Evolutionary conservation across 345 rosid species (phyloP).

Genomic region (Laguncularia racemosa): DNA sequence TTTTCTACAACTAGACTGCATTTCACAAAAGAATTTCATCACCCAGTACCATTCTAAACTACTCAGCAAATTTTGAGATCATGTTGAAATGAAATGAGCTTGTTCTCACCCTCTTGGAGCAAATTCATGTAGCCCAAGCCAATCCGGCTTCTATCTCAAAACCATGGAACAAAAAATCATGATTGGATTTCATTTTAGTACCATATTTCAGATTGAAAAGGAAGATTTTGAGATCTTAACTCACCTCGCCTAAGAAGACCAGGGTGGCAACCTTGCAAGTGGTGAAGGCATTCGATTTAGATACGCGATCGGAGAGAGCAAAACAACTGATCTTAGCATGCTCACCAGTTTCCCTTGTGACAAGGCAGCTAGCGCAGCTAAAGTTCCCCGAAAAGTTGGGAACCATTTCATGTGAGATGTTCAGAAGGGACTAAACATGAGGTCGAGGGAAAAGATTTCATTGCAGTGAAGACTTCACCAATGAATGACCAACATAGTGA

Average conservation of each 20-base stretch:
- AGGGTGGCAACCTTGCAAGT: slow-evolving; percentile 18
- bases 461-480: slow-evolving; percentile 12
- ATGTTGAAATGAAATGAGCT: neutral
- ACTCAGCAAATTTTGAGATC: neutral
- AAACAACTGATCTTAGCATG: slow-evolving; percentile 27
- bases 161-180: neutral
- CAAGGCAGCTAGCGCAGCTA: slow-evolving; percentile 32
- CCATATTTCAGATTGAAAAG: neutral
- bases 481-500: slow-evolving; percentile 33
- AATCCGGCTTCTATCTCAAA: slow-evolving; percentile 21
- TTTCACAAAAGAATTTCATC: neutral
- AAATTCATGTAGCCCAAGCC: slow-evolving; percentile 34
- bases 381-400: slow-evolving; percentile 27
- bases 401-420: neutral
- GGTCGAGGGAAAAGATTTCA: neutral
- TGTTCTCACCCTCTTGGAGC: slow-evolving; percentile 26
- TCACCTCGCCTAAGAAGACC: slow-evolving; percentile 26
- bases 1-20: slow-evolving; percentile 20
- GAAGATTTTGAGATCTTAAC: neutral
- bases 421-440: too few relatives aligned
- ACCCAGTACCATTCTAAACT: neutral
- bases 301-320: slow-evolving; percentile 37
- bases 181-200: neutral
- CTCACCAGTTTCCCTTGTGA: slow-evolving; percentile 20
- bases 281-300: slow-evolving; percentile 22